phyloP scores from a whole-genome alignment of 139 green algal species.

The Asterochloris erici region DNA sequence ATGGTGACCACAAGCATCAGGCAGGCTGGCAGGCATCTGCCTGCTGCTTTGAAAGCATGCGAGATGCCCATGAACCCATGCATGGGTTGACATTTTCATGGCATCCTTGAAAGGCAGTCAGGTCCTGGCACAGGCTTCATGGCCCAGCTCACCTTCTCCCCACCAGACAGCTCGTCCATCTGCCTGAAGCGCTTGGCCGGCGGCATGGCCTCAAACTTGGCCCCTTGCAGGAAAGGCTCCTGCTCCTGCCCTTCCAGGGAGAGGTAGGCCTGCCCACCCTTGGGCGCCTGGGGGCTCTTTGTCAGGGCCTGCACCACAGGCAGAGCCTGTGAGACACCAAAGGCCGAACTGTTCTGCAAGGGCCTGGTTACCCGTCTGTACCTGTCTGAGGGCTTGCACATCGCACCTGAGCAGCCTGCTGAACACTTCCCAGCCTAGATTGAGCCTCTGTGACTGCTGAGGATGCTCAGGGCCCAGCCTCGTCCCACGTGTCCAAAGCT shows the following conservation, averaged over 20 bases:
- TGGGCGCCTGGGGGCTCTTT: constrained; percentile 54
- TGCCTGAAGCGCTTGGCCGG: constrained; percentile 95
- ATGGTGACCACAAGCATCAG: background rate
- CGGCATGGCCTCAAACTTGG: constrained; percentile 96
- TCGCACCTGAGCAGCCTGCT: too few relatives aligned
- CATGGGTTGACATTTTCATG: too few relatives aligned
- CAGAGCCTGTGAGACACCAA: background rate
- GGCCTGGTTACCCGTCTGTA: background rate
- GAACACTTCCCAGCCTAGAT: too few relatives aligned
- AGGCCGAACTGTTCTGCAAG: constrained; percentile 5
- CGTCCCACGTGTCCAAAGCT: too few relatives aligned
- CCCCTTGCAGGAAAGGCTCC: constrained; percentile 83
- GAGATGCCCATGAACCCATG: background rate
- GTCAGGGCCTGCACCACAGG: constrained; percentile 59
- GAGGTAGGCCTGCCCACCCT: constrained; percentile 86
- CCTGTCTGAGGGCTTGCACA: too few relatives aligned
- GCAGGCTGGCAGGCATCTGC: background rate
- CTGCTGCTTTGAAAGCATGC: background rate
- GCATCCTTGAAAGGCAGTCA: too few relatives aligned
- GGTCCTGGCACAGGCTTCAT: too few relatives aligned
- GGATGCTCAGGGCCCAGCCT: too few relatives aligned
- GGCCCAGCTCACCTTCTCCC: constrained; percentile 38
- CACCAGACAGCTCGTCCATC: constrained; percentile 96
- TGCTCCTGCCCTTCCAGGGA: constrained; percentile 65
- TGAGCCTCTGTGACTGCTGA: too few relatives aligned